Base-by-base conservation (phyloP, 2,329 filamentous ascomycete genomes). In the Fusarium tricinctum region DNA sequence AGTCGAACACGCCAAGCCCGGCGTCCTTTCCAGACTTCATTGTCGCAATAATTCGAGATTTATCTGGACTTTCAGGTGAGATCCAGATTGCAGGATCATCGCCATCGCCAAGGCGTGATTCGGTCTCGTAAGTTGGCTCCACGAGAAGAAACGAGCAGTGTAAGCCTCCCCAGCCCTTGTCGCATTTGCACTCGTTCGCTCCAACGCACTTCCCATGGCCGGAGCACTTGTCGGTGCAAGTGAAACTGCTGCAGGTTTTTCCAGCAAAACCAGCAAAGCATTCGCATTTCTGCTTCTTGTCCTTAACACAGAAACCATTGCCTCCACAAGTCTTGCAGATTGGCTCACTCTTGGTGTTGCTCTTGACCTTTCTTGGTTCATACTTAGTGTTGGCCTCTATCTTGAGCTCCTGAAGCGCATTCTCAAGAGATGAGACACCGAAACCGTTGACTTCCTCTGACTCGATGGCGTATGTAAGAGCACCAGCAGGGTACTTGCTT, bases 41-140 rank as follows among this genome's bases (percentile, higher is more conserved):
- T 0, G 85, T 86, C 0, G 83, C 85, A 30, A 87, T 81, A 33
- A 87, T 81, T 19, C 78, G 83, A 7, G 84, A 86, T 46, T 80
- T 72, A 1, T 78, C 77, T 0, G 77, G 76, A 0, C 77, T 70
- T 3, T 73, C 68, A 0, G 82, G 81, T 1, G 81, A 82, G 50
- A 84, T 81, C 82, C 82, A 85, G 23, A 84, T 81, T 0, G 82
- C 82, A 0, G 83, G 82, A 48, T 84, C 82, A 35, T 84, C 82
- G 0, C 82, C 81, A 23, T 84, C 82, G 2, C 72, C 80, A 0
- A 81, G 81, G 17, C 79, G 80, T 13, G 79, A 76, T 14, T 83
- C 80, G 0, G 82, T 84, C 68, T 84, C 82, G 45, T 76, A 78
- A 3, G 75, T 73, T 2, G 82, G 74, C 58, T 80, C 74, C 1